Percentiles rank a stretch among this genome's conserved stretches.
These are phyloP conservation scores for Isabelozyma heimii DNA, from an alignment of 805 yeast species.

Conservation along the genomic window DNA sequence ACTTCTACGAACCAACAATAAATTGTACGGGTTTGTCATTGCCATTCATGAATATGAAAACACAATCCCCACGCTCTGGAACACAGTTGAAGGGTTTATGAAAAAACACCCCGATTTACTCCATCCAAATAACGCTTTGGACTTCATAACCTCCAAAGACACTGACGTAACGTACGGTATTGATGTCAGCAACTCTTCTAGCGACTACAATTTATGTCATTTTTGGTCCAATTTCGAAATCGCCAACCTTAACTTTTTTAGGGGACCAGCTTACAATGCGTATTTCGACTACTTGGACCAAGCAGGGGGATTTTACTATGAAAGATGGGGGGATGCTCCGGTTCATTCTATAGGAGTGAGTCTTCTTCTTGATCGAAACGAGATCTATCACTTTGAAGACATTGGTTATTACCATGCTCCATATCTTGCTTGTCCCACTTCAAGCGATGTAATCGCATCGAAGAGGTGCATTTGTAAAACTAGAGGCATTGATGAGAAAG, in stretches of 20 bases:
- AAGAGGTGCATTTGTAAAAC: slow-evolving; percentile 39
- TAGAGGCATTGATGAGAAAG: slow-evolving; percentile 10
- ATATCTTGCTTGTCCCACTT: slow-evolving; percentile 39
- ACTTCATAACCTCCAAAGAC: slow-evolving; percentile 46
- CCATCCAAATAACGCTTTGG: slow-evolving; percentile 46
- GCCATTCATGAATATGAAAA: slow-evolving; percentile 52
- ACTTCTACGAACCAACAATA: slow-evolving; percentile 39
- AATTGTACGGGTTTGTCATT: slow-evolving; percentile 50
- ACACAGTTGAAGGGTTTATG: slow-evolving; percentile 45
- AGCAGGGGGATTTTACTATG: slow-evolving; percentile 54
- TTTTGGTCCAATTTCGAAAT: slow-evolving; percentile 68
- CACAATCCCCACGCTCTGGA: slow-evolving; percentile 54
- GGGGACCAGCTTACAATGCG: slow-evolving; percentile 43
- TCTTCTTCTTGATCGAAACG: slow-evolving; percentile 31
- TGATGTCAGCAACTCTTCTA: slow-evolving; percentile 17
- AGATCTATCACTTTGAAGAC: slow-evolving; percentile 44
- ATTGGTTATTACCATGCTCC: slow-evolving; percentile 45
- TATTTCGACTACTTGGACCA: slow-evolving; percentile 47
- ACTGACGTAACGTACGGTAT: slow-evolving; percentile 20
- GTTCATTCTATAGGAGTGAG: slow-evolving; percentile 40
- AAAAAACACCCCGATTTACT: slow-evolving; percentile 41
- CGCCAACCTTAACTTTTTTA: slow-evolving; percentile 48
- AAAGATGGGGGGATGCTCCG: slow-evolving; percentile 61
- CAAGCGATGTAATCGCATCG: slow-evolving; percentile 26
- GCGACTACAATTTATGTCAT: slow-evolving; percentile 53